Conservation (phyloP, 2,329 filamentous ascomycete species). For the Fusarium phyllophilum region DNA sequence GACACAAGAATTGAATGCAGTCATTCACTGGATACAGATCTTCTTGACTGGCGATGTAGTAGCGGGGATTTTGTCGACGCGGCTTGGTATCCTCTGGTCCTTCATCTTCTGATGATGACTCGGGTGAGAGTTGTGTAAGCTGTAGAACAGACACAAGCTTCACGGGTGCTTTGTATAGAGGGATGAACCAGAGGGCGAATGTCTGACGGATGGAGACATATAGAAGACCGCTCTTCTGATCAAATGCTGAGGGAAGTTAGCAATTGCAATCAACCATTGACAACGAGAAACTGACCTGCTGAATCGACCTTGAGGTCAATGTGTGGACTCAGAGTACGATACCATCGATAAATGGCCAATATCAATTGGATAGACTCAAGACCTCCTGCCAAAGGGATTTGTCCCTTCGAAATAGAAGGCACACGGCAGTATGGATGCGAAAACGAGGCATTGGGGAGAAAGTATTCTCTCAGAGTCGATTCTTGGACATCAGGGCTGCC, state of each 20-base stretch:
- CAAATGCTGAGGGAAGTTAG: conserved; percentile 65
- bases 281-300: conserved; percentile 49
- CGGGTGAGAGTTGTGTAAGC: conserved; percentile 60
- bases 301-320: conserved; percentile 75
- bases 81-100: conserved; percentile 24
- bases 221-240: conserved; percentile 71
- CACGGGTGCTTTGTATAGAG: conserved; percentile 76
- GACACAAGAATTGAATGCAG: conserved; percentile 76
- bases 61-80: conserved; percentile 51
- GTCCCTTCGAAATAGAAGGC: conserved; percentile 58
- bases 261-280: rapidly evolving
- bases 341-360: conserved; percentile 80
- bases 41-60: conserved; percentile 80
- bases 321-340: conserved; percentile 81
- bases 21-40: conserved; percentile 85
- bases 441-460: conserved; percentile 77
- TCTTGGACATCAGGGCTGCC: conserved; percentile 73
- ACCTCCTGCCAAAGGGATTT: conserved; percentile 53
- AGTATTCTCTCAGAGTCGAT: conserved; percentile 75
- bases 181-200: conserved; percentile 81
- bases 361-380: conserved; percentile 74
- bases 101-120: conserved; percentile 36
- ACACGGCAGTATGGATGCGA: conserved; percentile 82
- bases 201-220: conserved; percentile 80
- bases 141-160: conserved; percentile 74